These are phyloP conservation scores for Dipodascopsis uninucleata DNA, from an alignment of 805 yeast species.

Conservation along the genomic window DNA sequence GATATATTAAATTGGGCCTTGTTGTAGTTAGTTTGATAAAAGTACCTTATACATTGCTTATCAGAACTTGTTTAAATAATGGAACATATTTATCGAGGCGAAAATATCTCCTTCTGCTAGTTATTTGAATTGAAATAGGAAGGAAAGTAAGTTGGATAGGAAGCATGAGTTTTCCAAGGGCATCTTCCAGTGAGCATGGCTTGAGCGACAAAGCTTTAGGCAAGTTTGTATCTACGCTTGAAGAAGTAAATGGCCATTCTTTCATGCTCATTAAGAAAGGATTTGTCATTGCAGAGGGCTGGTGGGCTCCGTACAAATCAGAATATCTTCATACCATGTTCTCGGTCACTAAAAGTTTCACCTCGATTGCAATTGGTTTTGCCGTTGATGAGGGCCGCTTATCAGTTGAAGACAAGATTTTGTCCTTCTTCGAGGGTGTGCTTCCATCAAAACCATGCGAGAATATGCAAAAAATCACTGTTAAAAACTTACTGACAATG, in stretches of 20 bases:
- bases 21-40: no score
- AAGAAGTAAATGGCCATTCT: neutral
- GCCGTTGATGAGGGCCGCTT: slow-evolving; percentile 22
- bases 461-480: slow-evolving; percentile 12
- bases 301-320: slow-evolving; percentile 17
- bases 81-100: no score
- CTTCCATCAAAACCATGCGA: slow-evolving; percentile 16
- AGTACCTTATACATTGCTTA: no score
- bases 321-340: no score
- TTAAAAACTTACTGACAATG: slow-evolving; percentile 18
- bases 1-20: no score
- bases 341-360: slow-evolving; percentile 17
- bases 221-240: neutral
- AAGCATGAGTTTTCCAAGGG: no score
- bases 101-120: no score
- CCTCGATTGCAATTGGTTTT: slow-evolving; percentile 19
- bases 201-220: neutral
- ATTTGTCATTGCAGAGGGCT: slow-evolving; percentile 31
- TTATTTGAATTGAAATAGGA: no score
- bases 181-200: no score
- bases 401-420: slow-evolving; percentile 11
- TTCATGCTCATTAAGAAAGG: neutral
- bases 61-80: no score
- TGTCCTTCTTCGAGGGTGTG: slow-evolving; percentile 8
- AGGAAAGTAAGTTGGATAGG: no score